A percentile compares a stretch with the other conserved stretches of the same genome.
Conservation (phyloP, 345 rosid species). For the Corchorus olitorius region DNA sequence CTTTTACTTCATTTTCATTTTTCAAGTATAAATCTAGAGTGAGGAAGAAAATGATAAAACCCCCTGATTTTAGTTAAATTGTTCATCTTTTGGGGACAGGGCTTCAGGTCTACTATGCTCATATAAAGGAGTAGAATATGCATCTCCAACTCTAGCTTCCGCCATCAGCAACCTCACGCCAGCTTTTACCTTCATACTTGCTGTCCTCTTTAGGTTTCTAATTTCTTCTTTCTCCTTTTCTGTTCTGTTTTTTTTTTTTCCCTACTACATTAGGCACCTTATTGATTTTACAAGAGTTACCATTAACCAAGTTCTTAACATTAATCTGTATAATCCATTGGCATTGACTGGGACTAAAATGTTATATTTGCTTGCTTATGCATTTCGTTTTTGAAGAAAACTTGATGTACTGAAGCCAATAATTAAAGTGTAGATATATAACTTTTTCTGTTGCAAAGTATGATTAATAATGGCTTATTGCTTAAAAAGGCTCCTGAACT, state of each 20-base stretch:
- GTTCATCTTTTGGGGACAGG: neutral
- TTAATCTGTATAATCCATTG: too few relatives aligned
- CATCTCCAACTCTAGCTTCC: conserved; percentile 36
- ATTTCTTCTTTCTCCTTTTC: neutral
- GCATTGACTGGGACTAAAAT: neutral
- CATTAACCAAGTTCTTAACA: neutral
- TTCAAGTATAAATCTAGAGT: neutral
- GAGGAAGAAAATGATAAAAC: too few relatives aligned
- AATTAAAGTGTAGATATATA: too few relatives aligned
- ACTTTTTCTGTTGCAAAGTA: too few relatives aligned
- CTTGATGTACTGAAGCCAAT: neutral
- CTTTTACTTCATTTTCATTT: neutral
- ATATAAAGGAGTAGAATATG: conserved; percentile 34
- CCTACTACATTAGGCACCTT: neutral
- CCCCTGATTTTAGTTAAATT: too few relatives aligned
- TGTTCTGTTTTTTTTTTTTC: neutral
- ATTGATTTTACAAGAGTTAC: neutral
- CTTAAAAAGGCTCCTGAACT: too few relatives aligned
- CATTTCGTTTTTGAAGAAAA: neutral
- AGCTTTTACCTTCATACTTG: conserved; percentile 40
- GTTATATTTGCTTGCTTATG: neutral
- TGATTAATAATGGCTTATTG: too few relatives aligned
- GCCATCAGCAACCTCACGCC: conserved; percentile 38
- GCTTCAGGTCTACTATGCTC: conserved; percentile 17
- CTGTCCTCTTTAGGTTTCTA: conserved; percentile 26